Percentiles rank a stretch among this genome's conserved stretches.
Conservation (phyloP, 2,329 filamentous ascomycete species). For the Tolypocladium inflatum region DNA sequence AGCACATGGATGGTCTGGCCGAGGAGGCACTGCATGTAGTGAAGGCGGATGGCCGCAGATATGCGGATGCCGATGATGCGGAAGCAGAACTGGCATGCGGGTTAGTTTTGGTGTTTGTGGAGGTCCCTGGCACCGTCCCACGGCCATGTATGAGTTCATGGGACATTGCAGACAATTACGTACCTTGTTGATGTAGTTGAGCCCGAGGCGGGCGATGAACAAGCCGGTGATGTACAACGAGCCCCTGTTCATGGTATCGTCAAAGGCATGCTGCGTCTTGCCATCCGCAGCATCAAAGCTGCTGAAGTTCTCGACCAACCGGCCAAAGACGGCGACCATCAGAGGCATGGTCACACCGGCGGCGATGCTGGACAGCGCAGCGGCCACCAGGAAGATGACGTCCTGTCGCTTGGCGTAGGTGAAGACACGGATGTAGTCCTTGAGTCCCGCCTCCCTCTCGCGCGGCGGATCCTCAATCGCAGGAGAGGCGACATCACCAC, state of each 20-base stretch:
- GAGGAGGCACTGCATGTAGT: conserved; percentile 56
- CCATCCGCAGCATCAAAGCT: too few species aligned
- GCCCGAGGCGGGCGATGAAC: conserved; percentile 55
- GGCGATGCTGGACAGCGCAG: conserved; percentile 37
- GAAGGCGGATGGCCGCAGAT: conserved; percentile 50
- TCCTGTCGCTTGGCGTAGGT: conserved; percentile 46
- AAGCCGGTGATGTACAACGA: conserved; percentile 58
- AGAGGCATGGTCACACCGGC: conserved; percentile 46
- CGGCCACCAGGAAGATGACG: conserved; percentile 33
- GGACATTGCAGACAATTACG: background rate
- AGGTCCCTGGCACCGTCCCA: too few species aligned
- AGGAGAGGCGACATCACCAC: too few species aligned
- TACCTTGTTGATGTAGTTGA: conserved; percentile 53
- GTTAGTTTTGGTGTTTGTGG: too few species aligned
- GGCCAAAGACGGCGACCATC: conserved; percentile 49
- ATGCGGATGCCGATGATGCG: conserved; percentile 53
- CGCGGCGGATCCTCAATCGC: too few species aligned
- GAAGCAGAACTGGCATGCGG: conserved; percentile 37
- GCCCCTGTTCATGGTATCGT: too few species aligned
- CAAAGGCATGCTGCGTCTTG: too few species aligned
- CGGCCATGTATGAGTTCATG: too few species aligned
- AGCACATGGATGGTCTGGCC: conserved; percentile 58
- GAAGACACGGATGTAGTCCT: conserved; percentile 43
- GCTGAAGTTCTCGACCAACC: too few species aligned
- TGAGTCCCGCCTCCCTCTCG: conserved; percentile 11